A percentile compares a stretch with the other conserved stretches of the same genome.
These are phyloP conservation scores for Leccinum subrobustum DNA, from an alignment of 1,284 basidiomycete genomes.

Conservation along the genomic window DNA sequence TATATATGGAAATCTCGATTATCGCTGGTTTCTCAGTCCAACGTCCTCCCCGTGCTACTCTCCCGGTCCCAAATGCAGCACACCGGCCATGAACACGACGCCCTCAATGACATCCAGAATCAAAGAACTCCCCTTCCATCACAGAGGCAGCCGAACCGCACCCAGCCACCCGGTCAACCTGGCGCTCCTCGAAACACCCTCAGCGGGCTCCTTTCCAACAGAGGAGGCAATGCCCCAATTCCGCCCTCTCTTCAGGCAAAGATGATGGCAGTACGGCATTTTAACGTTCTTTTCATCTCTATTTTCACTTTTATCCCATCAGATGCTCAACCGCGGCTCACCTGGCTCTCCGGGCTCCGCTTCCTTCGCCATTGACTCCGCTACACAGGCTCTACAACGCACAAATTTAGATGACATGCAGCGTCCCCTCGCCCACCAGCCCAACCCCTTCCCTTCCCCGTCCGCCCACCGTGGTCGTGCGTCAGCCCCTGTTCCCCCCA, in stretches of 20 bases:
- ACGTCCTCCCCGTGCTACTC: constrained; percentile 3
- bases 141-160: constrained; percentile 18
- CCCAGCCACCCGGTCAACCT: constrained; percentile 16
- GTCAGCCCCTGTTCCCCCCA: constrained; percentile 40
- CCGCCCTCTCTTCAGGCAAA: constrained; percentile 91
- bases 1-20: constrained; percentile 39
- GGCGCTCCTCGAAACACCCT: constrained; percentile 33
- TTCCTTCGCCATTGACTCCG: constrained; percentile 37
- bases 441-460: constrained; percentile 31
- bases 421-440: constrained; percentile 25
- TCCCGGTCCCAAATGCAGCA: constrained; percentile 22
- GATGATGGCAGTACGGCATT: constrained; percentile 75
- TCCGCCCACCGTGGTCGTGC: constrained; percentile 34
- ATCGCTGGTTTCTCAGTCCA: constrained; percentile 23
- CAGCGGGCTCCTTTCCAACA: constrained; percentile 41
- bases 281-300: background rate
- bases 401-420: constrained; percentile 32
- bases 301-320: constrained; percentile 8
- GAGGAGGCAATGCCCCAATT: constrained; percentile 59
- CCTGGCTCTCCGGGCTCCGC: constrained; percentile 18
- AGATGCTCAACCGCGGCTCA: constrained; percentile 57
- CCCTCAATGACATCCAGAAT: background rate
- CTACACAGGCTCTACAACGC: constrained; percentile 42
- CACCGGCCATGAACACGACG: constrained; percentile 16
- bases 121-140: background rate